Conservation (phyloP, 495 filamentous ascomycete species). For the Neurospora discreta region DNA sequence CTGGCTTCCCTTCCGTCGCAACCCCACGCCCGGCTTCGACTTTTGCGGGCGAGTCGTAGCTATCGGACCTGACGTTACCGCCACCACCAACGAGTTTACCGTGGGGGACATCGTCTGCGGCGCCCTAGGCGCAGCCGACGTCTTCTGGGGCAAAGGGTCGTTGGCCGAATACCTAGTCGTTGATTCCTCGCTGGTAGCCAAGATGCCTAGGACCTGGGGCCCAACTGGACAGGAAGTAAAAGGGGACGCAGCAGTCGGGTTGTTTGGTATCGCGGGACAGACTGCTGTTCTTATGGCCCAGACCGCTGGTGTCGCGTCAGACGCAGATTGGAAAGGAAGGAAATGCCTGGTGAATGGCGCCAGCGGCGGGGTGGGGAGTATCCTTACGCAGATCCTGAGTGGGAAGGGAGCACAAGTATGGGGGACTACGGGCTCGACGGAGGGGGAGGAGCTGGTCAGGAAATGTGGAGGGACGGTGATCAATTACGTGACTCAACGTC, state of each 20-base stretch:
- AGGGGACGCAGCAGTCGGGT: conserved; percentile 19
- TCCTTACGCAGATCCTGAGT: conserved; percentile 28
- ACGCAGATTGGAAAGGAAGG: not conserved
- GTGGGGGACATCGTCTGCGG: conserved; percentile 23
- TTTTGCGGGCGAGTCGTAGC: conserved; percentile 28
- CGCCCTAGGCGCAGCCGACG: not conserved
- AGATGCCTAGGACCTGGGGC: not conserved
- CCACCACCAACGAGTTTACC: not conserved
- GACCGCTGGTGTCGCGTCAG: conserved; percentile 1
- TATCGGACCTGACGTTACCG: conserved; percentile 7
- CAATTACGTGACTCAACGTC: conserved; percentile 22
- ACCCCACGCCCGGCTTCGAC: conserved; percentile 29
- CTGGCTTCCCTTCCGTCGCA: conserved; percentile 19
- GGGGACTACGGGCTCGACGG: conserved; percentile 20
- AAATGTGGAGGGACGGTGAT: conserved; percentile 28
- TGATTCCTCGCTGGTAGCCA: conserved; percentile 12
- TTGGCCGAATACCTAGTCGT: conserved; percentile 29
- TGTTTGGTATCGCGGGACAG: conserved; percentile 26
- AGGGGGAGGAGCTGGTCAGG: conserved; percentile 21
- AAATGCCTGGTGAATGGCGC: conserved; percentile 32
- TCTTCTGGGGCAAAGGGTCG: conserved; percentile 20
- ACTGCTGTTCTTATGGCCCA: conserved; percentile 14
- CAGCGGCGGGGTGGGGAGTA: conserved; percentile 32
- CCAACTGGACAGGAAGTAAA: not conserved
- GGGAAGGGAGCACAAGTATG: conserved; percentile 23